These are phyloP conservation scores for Fusarium zealandicum DNA, from an alignment of 2,329 filamentous ascomycete species.

Conservation along the genomic window DNA sequence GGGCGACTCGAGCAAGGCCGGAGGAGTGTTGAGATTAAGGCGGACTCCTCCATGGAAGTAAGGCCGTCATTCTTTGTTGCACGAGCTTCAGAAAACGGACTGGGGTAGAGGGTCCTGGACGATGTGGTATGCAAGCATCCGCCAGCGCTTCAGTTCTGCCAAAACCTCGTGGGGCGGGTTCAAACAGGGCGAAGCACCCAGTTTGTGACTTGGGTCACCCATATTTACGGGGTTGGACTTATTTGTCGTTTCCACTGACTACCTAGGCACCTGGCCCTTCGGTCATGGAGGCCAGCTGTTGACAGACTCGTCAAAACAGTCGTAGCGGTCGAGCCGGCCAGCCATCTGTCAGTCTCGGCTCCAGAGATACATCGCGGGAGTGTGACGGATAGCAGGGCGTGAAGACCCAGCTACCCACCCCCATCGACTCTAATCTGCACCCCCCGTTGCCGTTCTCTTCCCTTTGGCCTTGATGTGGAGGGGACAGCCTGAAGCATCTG, in stretches of 20 bases:
- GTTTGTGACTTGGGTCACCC: constrained; percentile 19
- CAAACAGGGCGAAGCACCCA: constrained; percentile 25
- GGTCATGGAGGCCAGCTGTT: constrained; percentile 14
- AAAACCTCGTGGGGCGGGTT: constrained; percentile 33
- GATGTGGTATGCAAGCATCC: constrained; percentile 40
- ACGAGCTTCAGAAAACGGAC: constrained; percentile 34
- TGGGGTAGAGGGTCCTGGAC: constrained; percentile 33
- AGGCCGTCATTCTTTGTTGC: constrained; percentile 31
- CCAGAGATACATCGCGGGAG: constrained; percentile 35
- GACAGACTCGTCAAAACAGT: constrained; percentile 7
- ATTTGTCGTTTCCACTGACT: constrained; percentile 14
- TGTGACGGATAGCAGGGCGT: constrained; percentile 37
- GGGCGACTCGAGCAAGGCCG: constrained; percentile 36
- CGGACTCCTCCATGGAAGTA: constrained; percentile 19
- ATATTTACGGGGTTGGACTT: constrained; percentile 16
- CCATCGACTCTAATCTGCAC: constrained; percentile 28
- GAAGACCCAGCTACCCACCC: constrained; percentile 25
- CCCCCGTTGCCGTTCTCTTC: constrained; percentile 30
- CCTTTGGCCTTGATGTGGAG: constrained; percentile 34
- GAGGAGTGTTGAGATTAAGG: constrained; percentile 25
- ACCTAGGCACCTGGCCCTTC: background rate
- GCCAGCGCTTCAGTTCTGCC: constrained; percentile 34
- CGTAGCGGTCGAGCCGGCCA: constrained; percentile 16
- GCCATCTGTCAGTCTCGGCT: constrained; percentile 18
- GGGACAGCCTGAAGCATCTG: constrained; percentile 25